Conservation (phyloP, 441 rosid species). For the Rhodomyrtus psidioides region DNA sequence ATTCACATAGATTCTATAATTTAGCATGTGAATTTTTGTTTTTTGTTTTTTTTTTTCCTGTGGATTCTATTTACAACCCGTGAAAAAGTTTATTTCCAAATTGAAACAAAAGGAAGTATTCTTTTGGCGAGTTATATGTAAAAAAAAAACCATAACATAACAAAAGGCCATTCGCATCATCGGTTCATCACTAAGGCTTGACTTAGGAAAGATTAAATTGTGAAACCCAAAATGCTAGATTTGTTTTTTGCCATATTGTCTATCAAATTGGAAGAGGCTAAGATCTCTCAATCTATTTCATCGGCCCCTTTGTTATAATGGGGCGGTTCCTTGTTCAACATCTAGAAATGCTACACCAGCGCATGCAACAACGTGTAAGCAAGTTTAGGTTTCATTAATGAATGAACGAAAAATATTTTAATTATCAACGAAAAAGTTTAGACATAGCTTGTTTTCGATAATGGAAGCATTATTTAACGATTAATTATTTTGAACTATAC, state of each 20-base stretch:
- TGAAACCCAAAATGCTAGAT: background rate
- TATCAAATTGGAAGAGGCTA: background rate
- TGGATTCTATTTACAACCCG: background rate
- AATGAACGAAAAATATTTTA: no score
- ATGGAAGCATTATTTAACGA: no score
- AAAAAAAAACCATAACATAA: background rate
- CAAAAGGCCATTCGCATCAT: background rate
- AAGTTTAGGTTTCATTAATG: background rate
- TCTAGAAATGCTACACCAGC: background rate
- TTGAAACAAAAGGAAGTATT: background rate
- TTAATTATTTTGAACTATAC: no score
- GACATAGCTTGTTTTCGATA: no score
- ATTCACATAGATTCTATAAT: background rate
- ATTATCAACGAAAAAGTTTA: no score
- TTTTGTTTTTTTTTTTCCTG: background rate
- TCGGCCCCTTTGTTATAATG: background rate
- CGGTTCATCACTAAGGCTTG: background rate
- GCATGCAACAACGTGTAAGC: background rate
- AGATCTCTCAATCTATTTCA: background rate
- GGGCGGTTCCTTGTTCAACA: background rate
- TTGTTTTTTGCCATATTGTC: background rate
- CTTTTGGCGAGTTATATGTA: background rate
- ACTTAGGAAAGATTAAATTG: background rate
- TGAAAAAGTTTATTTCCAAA: background rate
- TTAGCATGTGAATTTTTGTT: background rate